phyloP scores from a whole-genome alignment of 208 protist species.

The Leishmania martiniquensis region DNA sequence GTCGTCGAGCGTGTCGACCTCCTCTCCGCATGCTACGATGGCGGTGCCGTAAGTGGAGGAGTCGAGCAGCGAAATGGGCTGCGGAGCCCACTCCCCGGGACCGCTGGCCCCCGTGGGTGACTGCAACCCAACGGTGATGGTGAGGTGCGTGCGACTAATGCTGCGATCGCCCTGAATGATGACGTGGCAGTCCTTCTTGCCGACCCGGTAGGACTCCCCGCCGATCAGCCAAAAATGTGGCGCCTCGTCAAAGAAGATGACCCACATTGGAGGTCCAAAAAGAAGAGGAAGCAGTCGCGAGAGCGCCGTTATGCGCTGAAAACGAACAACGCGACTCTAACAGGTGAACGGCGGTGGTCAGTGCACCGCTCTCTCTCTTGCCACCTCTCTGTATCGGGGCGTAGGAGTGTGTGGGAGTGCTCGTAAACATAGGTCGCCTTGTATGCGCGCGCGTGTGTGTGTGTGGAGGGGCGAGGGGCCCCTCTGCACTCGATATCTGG shows the following conservation, averaged over 20 bases:
- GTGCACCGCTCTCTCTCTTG: neutral
- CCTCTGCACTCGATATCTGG: too few relatives aligned
- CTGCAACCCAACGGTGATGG: constrained; percentile 37
- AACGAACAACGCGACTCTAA: neutral
- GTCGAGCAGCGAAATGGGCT: constrained; percentile 63
- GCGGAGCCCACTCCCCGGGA: constrained; percentile 13
- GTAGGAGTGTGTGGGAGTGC: neutral
- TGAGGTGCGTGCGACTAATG: constrained; percentile 83
- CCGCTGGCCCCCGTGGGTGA: neutral
- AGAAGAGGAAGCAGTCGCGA: neutral
- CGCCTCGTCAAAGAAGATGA: constrained; percentile 66
- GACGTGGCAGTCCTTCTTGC: constrained; percentile 71
- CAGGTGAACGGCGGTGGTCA: neutral
- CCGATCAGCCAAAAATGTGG: constrained; percentile 69
- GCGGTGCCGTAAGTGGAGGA: constrained; percentile 75
- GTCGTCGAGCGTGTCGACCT: constrained; percentile 6
- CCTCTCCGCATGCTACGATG: constrained; percentile 31
- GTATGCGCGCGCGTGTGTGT: too few relatives aligned
- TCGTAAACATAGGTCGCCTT: too few relatives aligned
- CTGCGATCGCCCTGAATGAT: constrained; percentile 68
- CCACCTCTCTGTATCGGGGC: neutral
- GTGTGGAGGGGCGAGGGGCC: neutral
- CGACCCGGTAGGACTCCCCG: constrained; percentile 58
- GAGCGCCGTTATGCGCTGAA: neutral
- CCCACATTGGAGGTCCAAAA: constrained; percentile 56